Evolutionary conservation across 2,329 filamentous ascomycete genomes (phyloP), one percentile per base, ranked within the genome.

Genomic region (Bipolaris sorokiniana): DNA sequence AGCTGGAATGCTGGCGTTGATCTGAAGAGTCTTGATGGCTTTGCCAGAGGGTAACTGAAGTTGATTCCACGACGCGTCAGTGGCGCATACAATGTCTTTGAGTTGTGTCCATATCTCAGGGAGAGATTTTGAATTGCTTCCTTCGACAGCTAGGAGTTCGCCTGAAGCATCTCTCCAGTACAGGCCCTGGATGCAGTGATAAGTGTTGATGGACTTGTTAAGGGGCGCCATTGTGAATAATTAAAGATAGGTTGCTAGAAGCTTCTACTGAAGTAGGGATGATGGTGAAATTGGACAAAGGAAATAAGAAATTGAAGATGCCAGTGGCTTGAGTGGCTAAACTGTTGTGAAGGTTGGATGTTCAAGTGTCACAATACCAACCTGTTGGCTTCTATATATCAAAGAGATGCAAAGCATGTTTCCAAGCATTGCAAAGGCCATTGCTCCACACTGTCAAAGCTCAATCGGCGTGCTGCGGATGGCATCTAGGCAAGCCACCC

Each of bases 141-240:
- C 69, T 48, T 67, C 66, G 15, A 69, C 54, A 5, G 67, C 66
- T 13, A 72, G 51, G n/a, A 73, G 56, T 22, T 64, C 58, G 36
- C 65, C 68, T 20, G 64, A 48, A 7, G 61, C 31, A 38, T 66
- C 59, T 38, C 70, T 63, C 64, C 68, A 72, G 61, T 71, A 73
- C n/a, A 72, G 54, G 20, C 62, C 67, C 34, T 70, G 65, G 51
- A 72, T 62, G 53, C 57, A 64, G 56, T 72, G 69, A 38, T 72
- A 72, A 18, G 66, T 64, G 26, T 68, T 67, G 28, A 66, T 58
- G 37, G 68, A 69, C 52, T 69, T 68, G 59, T 73, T 72, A 26
- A 73, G 64, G 22, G 66, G 62, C 53, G 68, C 51, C 65, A 71
- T 71, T 55, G 41, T 68, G 53, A 38, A 52, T 22, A 7, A 55